Conservation (phyloP, 495 filamentous ascomycete genomes). For the Tuber calosporum region DNA sequence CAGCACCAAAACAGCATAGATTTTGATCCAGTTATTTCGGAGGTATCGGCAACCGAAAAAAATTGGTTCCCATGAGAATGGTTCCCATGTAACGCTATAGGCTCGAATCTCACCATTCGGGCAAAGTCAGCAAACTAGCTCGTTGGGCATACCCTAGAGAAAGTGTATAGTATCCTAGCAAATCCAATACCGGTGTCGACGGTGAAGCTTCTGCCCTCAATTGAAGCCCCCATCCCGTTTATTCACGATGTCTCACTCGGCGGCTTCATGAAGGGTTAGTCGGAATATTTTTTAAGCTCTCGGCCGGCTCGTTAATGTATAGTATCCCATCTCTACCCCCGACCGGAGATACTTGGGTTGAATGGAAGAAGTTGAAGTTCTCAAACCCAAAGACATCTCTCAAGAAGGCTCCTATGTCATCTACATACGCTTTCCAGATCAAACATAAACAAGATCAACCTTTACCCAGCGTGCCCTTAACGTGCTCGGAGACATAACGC, state of each 20-base stretch:
- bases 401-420: not conserved
- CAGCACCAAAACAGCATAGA: not conserved
- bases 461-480: not conserved
- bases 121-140: not conserved
- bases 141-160: not conserved
- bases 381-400: not conserved
- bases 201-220: not conserved
- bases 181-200: not conserved
- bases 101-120: not conserved
- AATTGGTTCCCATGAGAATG: not conserved
- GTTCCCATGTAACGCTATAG: not conserved
- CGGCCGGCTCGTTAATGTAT: no score
- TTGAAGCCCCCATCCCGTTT: not conserved
- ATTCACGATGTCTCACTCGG: slow-evolving; percentile 24
- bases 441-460: no score
- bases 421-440: not conserved
- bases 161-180: not conserved
- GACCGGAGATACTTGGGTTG: no score
- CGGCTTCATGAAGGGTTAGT: not conserved
- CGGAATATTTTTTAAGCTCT: no score
- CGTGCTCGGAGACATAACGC: not conserved
- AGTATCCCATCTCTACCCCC: no score
- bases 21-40: not conserved
- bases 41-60: not conserved
- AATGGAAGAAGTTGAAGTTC: not conserved